Percentiles rank a stretch among this genome's conserved stretches.
Conservation (phyloP, 352 stramenopile genomes). For the Globisporangium ultimum region DNA sequence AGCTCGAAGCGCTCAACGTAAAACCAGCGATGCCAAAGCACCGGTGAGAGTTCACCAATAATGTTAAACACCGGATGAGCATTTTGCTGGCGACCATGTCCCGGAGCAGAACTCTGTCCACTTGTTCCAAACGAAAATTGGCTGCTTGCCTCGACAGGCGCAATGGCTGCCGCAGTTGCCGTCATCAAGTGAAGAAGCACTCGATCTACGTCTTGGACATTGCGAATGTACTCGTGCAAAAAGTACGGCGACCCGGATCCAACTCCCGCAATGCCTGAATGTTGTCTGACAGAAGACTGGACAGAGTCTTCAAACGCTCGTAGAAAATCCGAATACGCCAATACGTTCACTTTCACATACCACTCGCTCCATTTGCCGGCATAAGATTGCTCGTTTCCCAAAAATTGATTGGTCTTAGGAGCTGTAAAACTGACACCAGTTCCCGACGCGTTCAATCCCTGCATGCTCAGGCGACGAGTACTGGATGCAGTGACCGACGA, state of each 20-base stretch:
- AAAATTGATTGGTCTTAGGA: conserved; percentile 25
- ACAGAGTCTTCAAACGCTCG: conserved; percentile 74
- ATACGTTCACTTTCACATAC: conserved; percentile 86
- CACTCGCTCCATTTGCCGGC: conserved; percentile 59
- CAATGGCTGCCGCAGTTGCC: conserved; percentile 46
- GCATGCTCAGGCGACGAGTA: conserved; percentile 9
- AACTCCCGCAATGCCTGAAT: not conserved
- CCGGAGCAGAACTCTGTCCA: conserved; percentile 26
- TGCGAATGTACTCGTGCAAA: conserved; percentile 80
- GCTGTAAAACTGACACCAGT: conserved; percentile 14
- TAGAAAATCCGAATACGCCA: conserved; percentile 79
- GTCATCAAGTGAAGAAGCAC: conserved; percentile 85
- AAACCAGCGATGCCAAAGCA: conserved; percentile 90
- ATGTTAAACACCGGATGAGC: conserved; percentile 89
- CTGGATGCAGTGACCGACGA: conserved; percentile 3
- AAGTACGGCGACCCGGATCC: conserved; percentile 32
- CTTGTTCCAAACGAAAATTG: conserved; percentile 74
- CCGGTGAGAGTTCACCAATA: conserved; percentile 80
- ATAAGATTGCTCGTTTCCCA: conserved; percentile 39
- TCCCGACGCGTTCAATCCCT: conserved; percentile 7
- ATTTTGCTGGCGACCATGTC: conserved; percentile 38
- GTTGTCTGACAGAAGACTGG: conserved; percentile 18
- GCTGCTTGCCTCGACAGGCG: conserved; percentile 30
- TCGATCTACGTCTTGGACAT: conserved; percentile 84
- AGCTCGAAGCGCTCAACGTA: conserved; percentile 87